Evolutionary conservation across 306 rosid genomes (phyloP).

Genomic region (Rosa rugosa): DNA sequence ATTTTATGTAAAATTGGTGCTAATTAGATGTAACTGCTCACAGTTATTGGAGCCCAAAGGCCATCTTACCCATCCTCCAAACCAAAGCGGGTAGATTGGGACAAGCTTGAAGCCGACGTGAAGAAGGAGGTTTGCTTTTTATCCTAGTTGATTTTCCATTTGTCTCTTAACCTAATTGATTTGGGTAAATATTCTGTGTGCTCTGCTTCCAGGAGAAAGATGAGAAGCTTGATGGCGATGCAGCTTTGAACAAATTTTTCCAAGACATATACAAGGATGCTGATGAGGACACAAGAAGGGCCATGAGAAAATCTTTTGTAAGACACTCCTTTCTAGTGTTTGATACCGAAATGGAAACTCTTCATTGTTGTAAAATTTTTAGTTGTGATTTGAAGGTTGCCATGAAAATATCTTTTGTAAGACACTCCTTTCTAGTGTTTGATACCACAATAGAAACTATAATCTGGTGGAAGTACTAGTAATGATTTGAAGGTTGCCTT

Average conservation of each 20-base stretch:
- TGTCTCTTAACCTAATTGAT: neutral
- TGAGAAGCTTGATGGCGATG: slow-evolving; percentile 94
- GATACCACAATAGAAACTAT: neutral
- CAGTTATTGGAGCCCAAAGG: slow-evolving; percentile 49
- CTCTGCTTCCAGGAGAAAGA: slow-evolving; percentile 73
- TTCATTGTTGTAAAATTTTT: neutral
- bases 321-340: slow-evolving; percentile 25
- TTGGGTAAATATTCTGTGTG: neutral
- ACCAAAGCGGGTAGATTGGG: slow-evolving; percentile 71
- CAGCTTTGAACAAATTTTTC: slow-evolving; percentile 91
- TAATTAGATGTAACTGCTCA: neutral
- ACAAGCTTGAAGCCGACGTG: slow-evolving; percentile 82
- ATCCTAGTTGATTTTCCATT: slow-evolving; percentile 7
- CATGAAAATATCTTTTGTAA: slow-evolving; percentile 65
- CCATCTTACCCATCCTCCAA: slow-evolving; percentile 88
- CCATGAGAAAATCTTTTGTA: slow-evolving; percentile 95
- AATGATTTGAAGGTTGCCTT: neutral
- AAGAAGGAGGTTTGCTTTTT: slow-evolving; percentile 71
- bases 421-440: slow-evolving; percentile 7
- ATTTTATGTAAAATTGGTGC: neutral
- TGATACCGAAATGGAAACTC: neutral
- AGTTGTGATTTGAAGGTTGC: neutral
- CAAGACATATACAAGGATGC: slow-evolving; percentile 84
- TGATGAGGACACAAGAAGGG: slow-evolving; percentile 89
- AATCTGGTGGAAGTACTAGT: neutral